Evolutionary conservation across 169 alveolate species (phyloP).

Genomic region (Plasmodium vivax): DNA sequence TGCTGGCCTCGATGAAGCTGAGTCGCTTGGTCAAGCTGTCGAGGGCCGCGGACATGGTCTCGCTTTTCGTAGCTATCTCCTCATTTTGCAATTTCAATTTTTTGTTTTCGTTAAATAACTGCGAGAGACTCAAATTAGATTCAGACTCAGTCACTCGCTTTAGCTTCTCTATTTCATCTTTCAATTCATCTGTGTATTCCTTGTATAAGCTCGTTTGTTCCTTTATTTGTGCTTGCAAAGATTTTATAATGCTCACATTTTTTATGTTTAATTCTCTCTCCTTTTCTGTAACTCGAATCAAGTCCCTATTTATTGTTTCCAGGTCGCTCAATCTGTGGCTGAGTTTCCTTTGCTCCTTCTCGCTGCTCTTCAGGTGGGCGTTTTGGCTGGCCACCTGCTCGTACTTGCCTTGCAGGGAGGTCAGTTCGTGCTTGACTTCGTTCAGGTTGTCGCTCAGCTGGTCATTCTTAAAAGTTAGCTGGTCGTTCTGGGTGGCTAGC

Average conservation of each 20-base stretch:
- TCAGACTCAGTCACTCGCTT: background rate
- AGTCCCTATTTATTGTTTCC: conserved; percentile 53
- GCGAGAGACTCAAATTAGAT: background rate
- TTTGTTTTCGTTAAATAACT: conserved; percentile 68
- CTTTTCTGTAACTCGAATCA: conserved; percentile 59
- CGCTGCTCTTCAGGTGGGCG: conserved; percentile 27
- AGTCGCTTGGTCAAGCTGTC: conserved; percentile 61
- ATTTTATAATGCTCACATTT: conserved; percentile 54
- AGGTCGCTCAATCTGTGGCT: conserved; percentile 16
- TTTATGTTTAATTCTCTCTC: conserved; percentile 72
- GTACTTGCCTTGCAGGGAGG: conserved; percentile 31
- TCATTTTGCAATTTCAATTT: conserved; percentile 70
- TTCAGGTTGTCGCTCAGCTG: conserved; percentile 8
- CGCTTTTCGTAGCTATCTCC: conserved; percentile 66
- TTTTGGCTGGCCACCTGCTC: conserved; percentile 19
- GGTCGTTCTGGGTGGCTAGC: too few relatives aligned
- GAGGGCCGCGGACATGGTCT: conserved; percentile 41
- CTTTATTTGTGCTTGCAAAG: conserved; percentile 55
- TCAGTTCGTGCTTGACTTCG: conserved; percentile 19
- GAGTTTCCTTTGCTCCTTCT: conserved; percentile 57
- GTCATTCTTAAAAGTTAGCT: too few relatives aligned
- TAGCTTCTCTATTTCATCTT: conserved; percentile 22
- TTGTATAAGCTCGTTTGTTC: conserved; percentile 72
- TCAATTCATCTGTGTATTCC: conserved; percentile 55
- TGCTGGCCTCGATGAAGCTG: conserved; percentile 66